Base-by-base conservation (phyloP, 352 stramenopile genomes). In the Pelagophyceae sp. region DNA sequence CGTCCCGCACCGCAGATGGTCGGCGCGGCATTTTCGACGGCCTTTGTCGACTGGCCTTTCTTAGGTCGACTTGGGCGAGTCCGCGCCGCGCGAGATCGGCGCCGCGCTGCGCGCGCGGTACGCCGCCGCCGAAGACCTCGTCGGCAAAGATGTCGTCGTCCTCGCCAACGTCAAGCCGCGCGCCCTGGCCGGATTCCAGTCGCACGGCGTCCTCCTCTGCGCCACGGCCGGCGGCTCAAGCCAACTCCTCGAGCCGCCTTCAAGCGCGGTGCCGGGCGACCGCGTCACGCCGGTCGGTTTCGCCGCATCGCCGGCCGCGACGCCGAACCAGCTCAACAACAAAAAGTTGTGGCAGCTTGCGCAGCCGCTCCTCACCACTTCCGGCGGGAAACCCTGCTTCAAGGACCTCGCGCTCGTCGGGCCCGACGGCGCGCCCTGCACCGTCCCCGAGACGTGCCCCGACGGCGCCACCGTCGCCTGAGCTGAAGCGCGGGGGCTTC, bases 241-340 rank as follows among this genome's bases (percentile, higher is more conserved):
- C 15, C 3, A 1, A 3, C 35, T 74, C 17, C 2, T 74, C 35
- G 2, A 31, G 2, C 35, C 29, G 11, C 61, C 61, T 3, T 3
- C 17, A 31, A 25, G 2, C 67, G 67, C 38, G 15, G 33, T 6
- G 38, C 31, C 31, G 15, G 67, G 67, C 19, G 29, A 29, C 20
- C 67, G 67, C 20, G 38, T 37, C 33, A 17, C n/a, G 33, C 31
- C 31, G 35, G 2, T 1, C 33, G 67, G 67, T 3, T 37, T 50
- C 2, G 17, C 33, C 17, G 67, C 25, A 11, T 33, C 38, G 35
- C 19, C 19, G 17, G 35, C 67, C 33, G 67, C 67, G 67, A 50
- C 67, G 33, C 67, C 67, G 67, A 58, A 50, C 67, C 67, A 74
- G 38, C 6, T 74, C 17, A 74, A 74, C 33, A 74, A 74, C 67